A percentile compares a stretch with the other conserved stretches of the same genome.
Conservation (phyloP, 768 basidiomycete species). For the Hortiboletus flavorubellus region DNA sequence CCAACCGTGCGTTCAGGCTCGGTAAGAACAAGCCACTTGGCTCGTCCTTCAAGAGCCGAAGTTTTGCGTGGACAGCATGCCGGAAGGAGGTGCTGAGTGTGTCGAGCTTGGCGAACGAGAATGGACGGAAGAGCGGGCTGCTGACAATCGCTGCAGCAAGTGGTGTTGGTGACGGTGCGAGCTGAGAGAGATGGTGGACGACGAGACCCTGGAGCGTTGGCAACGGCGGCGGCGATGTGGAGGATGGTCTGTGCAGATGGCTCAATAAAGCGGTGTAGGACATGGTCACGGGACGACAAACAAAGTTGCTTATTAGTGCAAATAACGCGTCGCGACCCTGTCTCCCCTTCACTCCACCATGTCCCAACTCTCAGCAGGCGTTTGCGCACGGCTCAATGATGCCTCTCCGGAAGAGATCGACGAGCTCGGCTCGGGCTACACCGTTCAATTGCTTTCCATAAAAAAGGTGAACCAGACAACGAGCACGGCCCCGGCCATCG, state of each 20-base stretch:
- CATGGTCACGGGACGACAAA: conserved; percentile 11
- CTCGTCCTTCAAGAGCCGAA: conserved; percentile 24
- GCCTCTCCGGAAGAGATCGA: conserved; percentile 34
- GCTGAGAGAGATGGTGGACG: conserved; percentile 27
- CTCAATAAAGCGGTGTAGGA: conserved; percentile 26
- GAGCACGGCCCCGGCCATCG: conserved; percentile 35
- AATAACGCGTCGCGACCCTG: conserved; percentile 18
- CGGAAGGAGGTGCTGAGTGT: conserved; percentile 29
- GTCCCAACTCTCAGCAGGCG: conserved; percentile 54
- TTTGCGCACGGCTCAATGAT: conserved; percentile 47
- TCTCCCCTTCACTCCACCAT: conserved; percentile 21
- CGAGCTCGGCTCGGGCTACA: conserved; percentile 35
- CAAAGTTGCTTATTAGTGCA: not conserved
- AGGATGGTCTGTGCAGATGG: conserved; percentile 26
- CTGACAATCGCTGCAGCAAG: conserved; percentile 32
- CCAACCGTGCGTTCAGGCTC: conserved; percentile 39
- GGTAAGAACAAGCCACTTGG: conserved; percentile 31
- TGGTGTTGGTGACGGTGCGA: conserved; percentile 30
- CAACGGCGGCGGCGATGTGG: conserved; percentile 10
- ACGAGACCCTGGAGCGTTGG: conserved; percentile 27
- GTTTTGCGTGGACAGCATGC: conserved; percentile 30
- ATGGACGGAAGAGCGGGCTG: conserved; percentile 30
- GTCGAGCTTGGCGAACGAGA: conserved; percentile 28
- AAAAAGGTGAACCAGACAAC: conserved; percentile 59
- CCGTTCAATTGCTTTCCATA: conserved; percentile 78